Base-by-base conservation (phyloP, 495 filamentous ascomycete species). In the Hyaloscypha finlandica region DNA sequence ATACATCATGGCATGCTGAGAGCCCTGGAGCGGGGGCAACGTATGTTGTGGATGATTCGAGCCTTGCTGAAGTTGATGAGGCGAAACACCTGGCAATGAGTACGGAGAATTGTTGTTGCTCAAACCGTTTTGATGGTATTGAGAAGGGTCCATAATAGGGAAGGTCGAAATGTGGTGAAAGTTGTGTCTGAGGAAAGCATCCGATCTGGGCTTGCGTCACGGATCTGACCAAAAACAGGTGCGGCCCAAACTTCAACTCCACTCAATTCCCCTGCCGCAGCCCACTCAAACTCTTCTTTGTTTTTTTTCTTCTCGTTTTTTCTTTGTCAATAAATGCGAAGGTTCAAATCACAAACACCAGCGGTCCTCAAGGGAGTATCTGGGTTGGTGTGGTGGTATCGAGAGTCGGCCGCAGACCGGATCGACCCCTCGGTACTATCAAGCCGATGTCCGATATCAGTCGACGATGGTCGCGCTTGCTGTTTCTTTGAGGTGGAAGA, bases 21-120 rank as follows among this genome's bases (percentile, higher is more conserved):
- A 19, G 64, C 86, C 84, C 77, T 91, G 88, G 62, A 91, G 79
- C 42, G 89, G 89, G 53, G 89, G 89, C 72, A 91, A 81, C n/a
- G 88, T 90, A 75, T 91, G 88, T 48, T 48, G 42, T 70, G 86
- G 79, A 75, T 86, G 84, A 51, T 82, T 80, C 61, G 80, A 77
- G 73, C 88, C 83, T 76, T 88, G 86, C 65, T 82, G 81, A 74
- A 87, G 85, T 67, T 87, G 86, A 72, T 84, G 84, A 58, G 86
- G 73, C 19, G 73, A 71, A 33, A 74, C 70, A 8, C 55, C 56
- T n/a, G 72, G 72, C 37, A 74, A 69, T 12, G 64, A 67, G 52
- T 69, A 74, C 3, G 58, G 60, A 5, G 66, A 65, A 64, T 70
- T 72, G 59, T 64, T 68, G 65, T 66, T 59, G 30, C 29, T 73